Evolutionary conservation across 2,329 filamentous ascomycete genomes (phyloP).

Genomic region (Talaromyces rugulosus): DNA sequence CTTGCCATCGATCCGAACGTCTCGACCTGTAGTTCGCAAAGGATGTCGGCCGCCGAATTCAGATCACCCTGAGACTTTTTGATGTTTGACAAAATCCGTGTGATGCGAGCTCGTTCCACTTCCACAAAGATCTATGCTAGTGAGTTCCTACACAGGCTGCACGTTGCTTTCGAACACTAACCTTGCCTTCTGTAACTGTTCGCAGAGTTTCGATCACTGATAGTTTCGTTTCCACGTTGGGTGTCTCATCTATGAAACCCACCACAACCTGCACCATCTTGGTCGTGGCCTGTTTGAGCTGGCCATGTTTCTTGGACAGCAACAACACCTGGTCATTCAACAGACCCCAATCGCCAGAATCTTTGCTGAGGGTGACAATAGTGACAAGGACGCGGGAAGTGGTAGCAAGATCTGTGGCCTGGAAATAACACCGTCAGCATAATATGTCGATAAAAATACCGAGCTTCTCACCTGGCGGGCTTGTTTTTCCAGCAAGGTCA

Average conservation of each 20-base stretch:
- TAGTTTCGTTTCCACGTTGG: slow-evolving; percentile 81
- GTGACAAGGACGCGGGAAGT: slow-evolving; percentile 82
- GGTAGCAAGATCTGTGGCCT: slow-evolving; percentile 94
- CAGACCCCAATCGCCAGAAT: slow-evolving; percentile 86
- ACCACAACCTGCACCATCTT: slow-evolving; percentile 99
- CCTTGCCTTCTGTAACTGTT: slow-evolving; percentile 96
- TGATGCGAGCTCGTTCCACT: slow-evolving; percentile 93
- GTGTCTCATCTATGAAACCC: slow-evolving; percentile 81
- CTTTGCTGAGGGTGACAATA: slow-evolving; percentile 92
- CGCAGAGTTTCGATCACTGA: slow-evolving; percentile 90
- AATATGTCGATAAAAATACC: slow-evolving; percentile 19
- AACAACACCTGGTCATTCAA: slow-evolving; percentile 95
- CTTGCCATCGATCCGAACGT: slow-evolving; percentile 98
- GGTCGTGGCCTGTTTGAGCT: slow-evolving; percentile 97
- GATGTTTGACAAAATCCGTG: slow-evolving; percentile 91
- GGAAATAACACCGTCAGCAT: slow-evolving; percentile 2
- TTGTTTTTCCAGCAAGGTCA: slow-evolving; percentile 89
- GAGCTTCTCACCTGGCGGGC: slow-evolving; percentile 72
- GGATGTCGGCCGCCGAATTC: slow-evolving; percentile 81
- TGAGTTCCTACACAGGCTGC: slow-evolving; percentile 11
- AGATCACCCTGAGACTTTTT: slow-evolving; percentile 94
- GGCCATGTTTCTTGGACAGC: slow-evolving; percentile 98
- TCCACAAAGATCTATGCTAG: slow-evolving; percentile 82
- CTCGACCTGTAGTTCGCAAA: slow-evolving; percentile 97
- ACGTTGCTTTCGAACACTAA: slow-evolving; percentile 28